Evolutionary conservation across 768 basidiomycete genomes (phyloP).

Genomic region (Candolleomyces aberdarensis): DNA sequence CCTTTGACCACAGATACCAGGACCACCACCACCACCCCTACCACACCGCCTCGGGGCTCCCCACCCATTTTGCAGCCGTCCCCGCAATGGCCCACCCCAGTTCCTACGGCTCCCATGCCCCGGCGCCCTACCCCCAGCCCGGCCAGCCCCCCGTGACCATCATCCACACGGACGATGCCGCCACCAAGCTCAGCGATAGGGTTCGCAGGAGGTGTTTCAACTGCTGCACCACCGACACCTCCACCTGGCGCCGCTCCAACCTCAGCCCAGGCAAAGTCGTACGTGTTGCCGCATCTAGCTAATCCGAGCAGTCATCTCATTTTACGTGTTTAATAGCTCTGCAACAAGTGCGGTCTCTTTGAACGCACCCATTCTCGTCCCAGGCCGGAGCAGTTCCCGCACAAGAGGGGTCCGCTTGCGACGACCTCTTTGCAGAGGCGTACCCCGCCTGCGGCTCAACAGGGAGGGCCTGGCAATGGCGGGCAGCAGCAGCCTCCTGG

Average conservation of each 20-base stretch:
- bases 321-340: slow-evolving; percentile 31
- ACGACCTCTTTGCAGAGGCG: slow-evolving; percentile 46
- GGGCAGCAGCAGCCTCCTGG: slow-evolving; percentile 29
- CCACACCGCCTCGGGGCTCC: slow-evolving; percentile 17
- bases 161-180: slow-evolving; percentile 71
- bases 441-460: slow-evolving; percentile 37
- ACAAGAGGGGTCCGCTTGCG: slow-evolving; percentile 70
- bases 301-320: neutral
- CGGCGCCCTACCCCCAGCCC: slow-evolving; percentile 27
- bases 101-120: slow-evolving; percentile 11
- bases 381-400: slow-evolving; percentile 77
- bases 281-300: slow-evolving; percentile 16
- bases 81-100: slow-evolving; percentile 15
- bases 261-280: slow-evolving; percentile 79
- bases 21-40: slow-evolving; percentile 19
- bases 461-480: slow-evolving; percentile 1
- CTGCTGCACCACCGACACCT: slow-evolving; percentile 82
- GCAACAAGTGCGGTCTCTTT: slow-evolving; percentile 77
- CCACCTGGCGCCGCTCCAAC: slow-evolving; percentile 76
- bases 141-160: slow-evolving; percentile 30
- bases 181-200: slow-evolving; percentile 75
- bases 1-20: slow-evolving; percentile 27
- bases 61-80: slow-evolving; percentile 13
- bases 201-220: slow-evolving; percentile 80
- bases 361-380: slow-evolving; percentile 79